Base-by-base conservation (phyloP, 2,329 filamentous ascomycete species). In the Talaromyces atroroseus region DNA sequence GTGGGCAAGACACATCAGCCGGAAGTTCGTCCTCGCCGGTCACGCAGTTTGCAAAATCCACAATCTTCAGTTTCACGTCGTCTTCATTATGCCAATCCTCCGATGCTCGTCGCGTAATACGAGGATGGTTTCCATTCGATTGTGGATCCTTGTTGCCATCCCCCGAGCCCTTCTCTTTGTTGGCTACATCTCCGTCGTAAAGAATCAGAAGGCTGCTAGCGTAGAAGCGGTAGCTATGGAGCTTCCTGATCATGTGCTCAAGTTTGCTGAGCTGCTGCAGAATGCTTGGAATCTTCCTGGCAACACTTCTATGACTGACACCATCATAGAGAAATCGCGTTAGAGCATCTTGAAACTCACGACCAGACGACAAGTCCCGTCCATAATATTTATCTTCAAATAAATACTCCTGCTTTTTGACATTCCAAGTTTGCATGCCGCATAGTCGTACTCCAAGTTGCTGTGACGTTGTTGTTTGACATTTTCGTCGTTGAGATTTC, bases 331-430 rank as follows among this genome's bases (percentile, higher is more conserved):
- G 82, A 69, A 97, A 99, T 26, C 89, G 85, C 52, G 86, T 92
- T 5, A 99, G 78, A 0, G 92, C 92, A 58, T 88, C 84, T 67
- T 95, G 89, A 66, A 99, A 97, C 68, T 97, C 90, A 2, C 82
- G 79, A 2, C 94, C 94, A 2, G 88, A 90, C 71, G 92, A 92
- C 34, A 99, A 78, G 63, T 90, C 85, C 54, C 94, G 87, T 1
- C 94, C 94, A 68, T 90, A 96, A 72, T 99, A 99, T 73, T 99
- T 99, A 80, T 99, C 94, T 69, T 95, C 89, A 68, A 97, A 99
- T n/a, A 92, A 80, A 68, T 96, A 96, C 48, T 83, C 85, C 66
- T 95, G 85, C 36, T 85, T 87, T 62, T 86, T 85, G 21, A 85
- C 86, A 67, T 97, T 92, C 90, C 92, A 99, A 1, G 95, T 90